Evolutionary conservation across 75 land plant genomes (phyloP).

Genomic region (Ceratopteris richardii): DNA sequence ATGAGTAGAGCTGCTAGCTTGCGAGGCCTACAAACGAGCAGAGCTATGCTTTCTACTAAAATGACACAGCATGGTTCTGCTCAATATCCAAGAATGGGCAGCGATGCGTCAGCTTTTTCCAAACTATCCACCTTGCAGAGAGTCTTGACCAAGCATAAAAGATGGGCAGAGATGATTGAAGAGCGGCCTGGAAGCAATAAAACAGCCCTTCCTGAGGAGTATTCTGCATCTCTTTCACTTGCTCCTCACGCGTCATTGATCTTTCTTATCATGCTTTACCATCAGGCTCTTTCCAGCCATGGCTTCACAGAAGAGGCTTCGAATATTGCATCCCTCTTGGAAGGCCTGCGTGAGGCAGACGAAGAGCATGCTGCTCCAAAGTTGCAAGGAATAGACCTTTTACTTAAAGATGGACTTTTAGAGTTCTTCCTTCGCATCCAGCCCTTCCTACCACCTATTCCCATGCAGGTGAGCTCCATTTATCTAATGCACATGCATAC

Average conservation of each 20-base stretch:
- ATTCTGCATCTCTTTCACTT: conserved; percentile 12
- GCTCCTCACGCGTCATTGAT: conserved; percentile 26
- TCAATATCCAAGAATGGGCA: too few species aligned
- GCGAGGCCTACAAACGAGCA: too few species aligned
- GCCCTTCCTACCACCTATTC: conserved; percentile 17
- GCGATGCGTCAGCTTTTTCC: too few species aligned
- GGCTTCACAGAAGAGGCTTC: conserved; percentile 19
- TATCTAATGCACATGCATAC: neutral
- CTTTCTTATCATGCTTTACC: conserved; percentile 15
- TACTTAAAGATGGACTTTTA: conserved; percentile 21
- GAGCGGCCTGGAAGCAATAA: too few species aligned
- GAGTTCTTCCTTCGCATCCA: conserved; percentile 11
- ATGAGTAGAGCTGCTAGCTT: too few species aligned
- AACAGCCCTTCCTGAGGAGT: conserved; percentile 9
- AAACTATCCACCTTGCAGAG: too few species aligned
- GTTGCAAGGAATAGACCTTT: conserved; percentile 21
- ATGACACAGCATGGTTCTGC: too few species aligned
- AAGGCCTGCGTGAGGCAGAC: conserved; percentile 4
- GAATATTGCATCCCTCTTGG: conserved; percentile 7
- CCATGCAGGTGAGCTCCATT: conserved; percentile 15
- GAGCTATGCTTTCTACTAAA: too few species aligned
- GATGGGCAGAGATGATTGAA: too few species aligned
- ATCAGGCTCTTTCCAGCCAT: conserved; percentile 16
- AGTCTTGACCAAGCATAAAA: too few species aligned
- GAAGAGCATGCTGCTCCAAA: neutral